Percentiles rank a stretch among this genome's conserved stretches.
Conservation (phyloP, 2,329 filamentous ascomycete genomes). For the Lasiodiplodia gonubiensis region DNA sequence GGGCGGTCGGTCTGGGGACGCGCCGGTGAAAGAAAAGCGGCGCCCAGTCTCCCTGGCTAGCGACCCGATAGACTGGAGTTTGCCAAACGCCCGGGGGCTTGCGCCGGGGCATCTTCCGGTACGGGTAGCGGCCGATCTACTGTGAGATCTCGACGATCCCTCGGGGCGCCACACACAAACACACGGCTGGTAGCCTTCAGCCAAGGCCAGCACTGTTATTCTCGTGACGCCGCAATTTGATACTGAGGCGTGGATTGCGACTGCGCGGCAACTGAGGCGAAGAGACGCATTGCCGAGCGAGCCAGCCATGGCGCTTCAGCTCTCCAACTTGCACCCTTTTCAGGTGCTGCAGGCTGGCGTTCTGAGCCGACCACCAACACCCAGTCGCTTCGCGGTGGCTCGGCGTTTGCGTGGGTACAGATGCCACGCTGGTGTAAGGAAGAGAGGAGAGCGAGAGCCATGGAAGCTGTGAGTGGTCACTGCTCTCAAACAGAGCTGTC, state of each 20-base stretch:
- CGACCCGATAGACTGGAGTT: constrained; percentile 1
- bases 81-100: constrained; percentile 14
- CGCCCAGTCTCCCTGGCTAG: background rate
- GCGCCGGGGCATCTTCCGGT: background rate
- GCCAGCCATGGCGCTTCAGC: background rate
- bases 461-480: constrained; percentile 3
- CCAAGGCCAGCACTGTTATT: constrained; percentile 12
- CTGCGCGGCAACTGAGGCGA: background rate
- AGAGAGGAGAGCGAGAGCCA: background rate
- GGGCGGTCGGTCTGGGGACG: background rate
- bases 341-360: background rate
- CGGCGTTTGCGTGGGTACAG: background rate
- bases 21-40: background rate
- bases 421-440: constrained; percentile 16
- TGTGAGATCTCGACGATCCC: constrained; percentile 11
- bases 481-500: constrained; percentile 11
- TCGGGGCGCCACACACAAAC: constrained; percentile 3
- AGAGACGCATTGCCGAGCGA: background rate
- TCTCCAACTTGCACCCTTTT: background rate
- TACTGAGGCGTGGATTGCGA: background rate
- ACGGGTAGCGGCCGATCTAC: background rate
- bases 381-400: background rate
- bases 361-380: background rate
- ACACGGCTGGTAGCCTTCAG: background rate
- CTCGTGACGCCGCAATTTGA: background rate